Evolutionary conservation across 805 yeast genomes (phyloP).

Genomic region (Lipomyces yamanashiensis): DNA sequence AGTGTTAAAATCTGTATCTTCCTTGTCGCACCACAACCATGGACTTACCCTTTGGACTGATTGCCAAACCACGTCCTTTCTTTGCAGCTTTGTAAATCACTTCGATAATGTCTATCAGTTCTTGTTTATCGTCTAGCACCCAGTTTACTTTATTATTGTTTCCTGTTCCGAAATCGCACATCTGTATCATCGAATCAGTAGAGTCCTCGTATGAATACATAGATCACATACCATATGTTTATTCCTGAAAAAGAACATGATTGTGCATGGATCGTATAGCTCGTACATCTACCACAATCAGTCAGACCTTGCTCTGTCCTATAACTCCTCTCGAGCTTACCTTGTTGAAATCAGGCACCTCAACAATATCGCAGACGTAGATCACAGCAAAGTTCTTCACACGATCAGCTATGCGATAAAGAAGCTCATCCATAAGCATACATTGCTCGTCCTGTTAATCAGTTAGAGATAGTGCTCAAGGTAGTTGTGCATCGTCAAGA

Average conservation of each 20-base stretch:
- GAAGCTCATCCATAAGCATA: conserved; percentile 86
- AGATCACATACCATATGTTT: conserved; percentile 36
- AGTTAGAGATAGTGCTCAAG: background rate
- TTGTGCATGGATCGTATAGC: conserved; percentile 83
- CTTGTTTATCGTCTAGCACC: conserved; percentile 76
- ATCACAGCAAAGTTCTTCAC: conserved; percentile 86
- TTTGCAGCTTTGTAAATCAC: conserved; percentile 87
- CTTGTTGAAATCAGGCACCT: conserved; percentile 84
- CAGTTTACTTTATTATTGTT: conserved; percentile 94
- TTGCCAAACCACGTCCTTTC: conserved; percentile 90
- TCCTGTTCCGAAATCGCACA: conserved; percentile 99
- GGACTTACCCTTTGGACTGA: conserved; percentile 62
- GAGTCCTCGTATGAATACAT: background rate
- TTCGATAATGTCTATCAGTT: conserved; percentile 87
- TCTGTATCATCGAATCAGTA: conserved; percentile 46
- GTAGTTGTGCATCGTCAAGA: background rate
- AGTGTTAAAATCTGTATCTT: background rate
- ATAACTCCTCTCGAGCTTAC: conserved; percentile 8
- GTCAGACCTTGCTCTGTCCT: background rate
- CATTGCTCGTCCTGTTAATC: conserved; percentile 62
- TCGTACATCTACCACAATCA: conserved; percentile 69
- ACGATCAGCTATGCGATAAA: conserved; percentile 78
- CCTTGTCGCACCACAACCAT: background rate
- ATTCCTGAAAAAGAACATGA: conserved; percentile 92
- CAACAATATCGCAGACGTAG: conserved; percentile 84